Evolutionary conservation across 2,329 filamentous ascomycete species (phyloP).

Genomic region (Neurospora sp.): DNA sequence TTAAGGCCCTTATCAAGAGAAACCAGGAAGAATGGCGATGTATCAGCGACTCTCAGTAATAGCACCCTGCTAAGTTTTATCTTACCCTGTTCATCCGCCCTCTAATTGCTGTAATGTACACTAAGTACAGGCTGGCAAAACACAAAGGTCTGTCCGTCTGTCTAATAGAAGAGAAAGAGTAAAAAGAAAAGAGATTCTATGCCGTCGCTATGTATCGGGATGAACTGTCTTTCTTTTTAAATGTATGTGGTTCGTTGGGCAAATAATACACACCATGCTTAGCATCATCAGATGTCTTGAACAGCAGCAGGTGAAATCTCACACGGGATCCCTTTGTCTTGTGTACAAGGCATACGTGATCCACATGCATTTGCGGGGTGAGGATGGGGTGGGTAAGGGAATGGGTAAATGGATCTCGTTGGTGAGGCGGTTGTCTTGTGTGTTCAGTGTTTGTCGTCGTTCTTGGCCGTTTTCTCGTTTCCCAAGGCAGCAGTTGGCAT

Average conservation of each 20-base stretch:
- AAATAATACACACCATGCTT: neutral
- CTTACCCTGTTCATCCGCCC: neutral
- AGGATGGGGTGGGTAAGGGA: neutral
- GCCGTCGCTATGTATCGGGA: neutral
- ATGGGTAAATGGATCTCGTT: neutral
- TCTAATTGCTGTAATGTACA: conserved; percentile 1
- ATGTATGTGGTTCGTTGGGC: neutral
- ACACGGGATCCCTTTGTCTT: neutral
- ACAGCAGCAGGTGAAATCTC: neutral
- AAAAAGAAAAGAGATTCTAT: neutral
- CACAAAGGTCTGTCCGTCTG: neutral
- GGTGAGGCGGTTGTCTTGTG: neutral
- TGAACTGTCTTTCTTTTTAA: neutral
- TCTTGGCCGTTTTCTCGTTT: neutral
- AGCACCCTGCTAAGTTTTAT: neutral
- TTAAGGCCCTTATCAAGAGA: neutral
- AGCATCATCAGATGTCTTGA: neutral
- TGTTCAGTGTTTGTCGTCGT: neutral
- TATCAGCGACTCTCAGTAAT: neutral
- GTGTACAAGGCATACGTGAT: neutral
- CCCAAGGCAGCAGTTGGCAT: neutral
- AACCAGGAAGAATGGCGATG: neutral
- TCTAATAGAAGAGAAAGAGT: neutral
- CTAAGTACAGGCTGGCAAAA: conserved; percentile 2
- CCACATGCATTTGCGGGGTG: neutral